Percentiles rank a stretch among this genome's conserved stretches.
Conservation (phyloP, 768 basidiomycete species). For the Gymnopilus junonius region DNA sequence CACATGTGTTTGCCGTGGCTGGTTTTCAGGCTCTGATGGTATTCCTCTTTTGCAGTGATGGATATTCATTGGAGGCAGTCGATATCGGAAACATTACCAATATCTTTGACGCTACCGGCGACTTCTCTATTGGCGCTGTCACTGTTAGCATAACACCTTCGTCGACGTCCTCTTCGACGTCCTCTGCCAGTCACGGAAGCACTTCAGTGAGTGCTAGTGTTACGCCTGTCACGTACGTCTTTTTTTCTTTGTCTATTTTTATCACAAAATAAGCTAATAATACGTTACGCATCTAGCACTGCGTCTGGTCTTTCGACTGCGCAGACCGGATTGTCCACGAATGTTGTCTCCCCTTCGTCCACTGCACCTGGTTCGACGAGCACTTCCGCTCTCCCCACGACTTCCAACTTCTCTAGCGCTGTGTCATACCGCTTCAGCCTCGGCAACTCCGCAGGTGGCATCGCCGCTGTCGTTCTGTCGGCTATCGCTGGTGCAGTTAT, state of each 20-base stretch:
- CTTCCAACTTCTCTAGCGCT: slow-evolving; percentile 32
- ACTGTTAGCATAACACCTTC: slow-evolving; percentile 6
- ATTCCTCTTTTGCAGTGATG: slow-evolving; percentile 34
- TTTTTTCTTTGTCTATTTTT: not conserved
- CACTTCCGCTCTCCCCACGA: slow-evolving; percentile 20
- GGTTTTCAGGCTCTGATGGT: not conserved
- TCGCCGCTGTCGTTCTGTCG: slow-evolving; percentile 44
- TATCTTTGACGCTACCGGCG: slow-evolving; percentile 40
- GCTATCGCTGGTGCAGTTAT: slow-evolving; percentile 52
- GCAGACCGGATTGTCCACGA: slow-evolving; percentile 11
- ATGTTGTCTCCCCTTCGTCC: slow-evolving; percentile 4
- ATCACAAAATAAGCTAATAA: not conserved
- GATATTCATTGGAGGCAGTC: slow-evolving; percentile 54
- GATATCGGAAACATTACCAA: slow-evolving; percentile 49
- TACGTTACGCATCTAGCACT: not conserved
- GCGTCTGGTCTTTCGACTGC: slow-evolving; percentile 11
- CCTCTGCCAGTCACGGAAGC: not conserved
- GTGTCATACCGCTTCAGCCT: slow-evolving; percentile 35
- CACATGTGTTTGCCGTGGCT: not conserved
- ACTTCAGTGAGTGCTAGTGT: slow-evolving; percentile 8
- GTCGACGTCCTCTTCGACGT: slow-evolving; percentile 13
- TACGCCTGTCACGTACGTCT: slow-evolving; percentile 6
- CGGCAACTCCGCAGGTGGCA: slow-evolving; percentile 15
- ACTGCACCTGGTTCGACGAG: slow-evolving; percentile 10
- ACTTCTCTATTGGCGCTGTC: slow-evolving; percentile 45